Base-by-base conservation (phyloP, 2,329 filamentous ascomycete species). In the Davidsoniella neocaledoniae region DNA sequence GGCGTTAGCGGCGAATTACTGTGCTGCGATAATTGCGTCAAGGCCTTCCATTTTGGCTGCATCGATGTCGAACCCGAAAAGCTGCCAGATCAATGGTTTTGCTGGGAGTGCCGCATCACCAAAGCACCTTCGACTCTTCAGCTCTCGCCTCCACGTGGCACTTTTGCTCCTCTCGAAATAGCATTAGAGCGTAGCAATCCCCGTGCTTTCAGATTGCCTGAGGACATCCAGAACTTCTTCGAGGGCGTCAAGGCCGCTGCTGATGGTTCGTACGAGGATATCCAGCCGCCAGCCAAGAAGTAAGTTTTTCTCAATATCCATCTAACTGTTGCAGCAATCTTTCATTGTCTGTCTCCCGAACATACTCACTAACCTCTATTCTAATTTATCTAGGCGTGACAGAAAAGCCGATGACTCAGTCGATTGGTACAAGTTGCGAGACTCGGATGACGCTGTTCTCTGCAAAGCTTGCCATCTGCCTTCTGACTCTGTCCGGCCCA, bases 1-100 rank as follows among this genome's bases (percentile, higher is more conserved):
- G 78, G 81, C 59, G 83, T 83, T 55, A 83, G 78, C 56, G 90
- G 90, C 51, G 79, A 86, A 57, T 75, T 98, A 55, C 74, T 96
- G 56, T 95, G 88, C 66, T 98, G 91, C 64, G 91, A 96, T 67
- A 85, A 83, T 55, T 98, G 91, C 66, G 77, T 81, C 54, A 79
- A 86, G 56, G 86, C 88, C 5, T 95, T 93, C 65, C 91, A 96
- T 65, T 86, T 91, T 62, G 73, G 77, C 53, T 96, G 91, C 63
- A 77, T 91, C 56, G 83, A 93, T 63, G 82, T 86, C 38, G 69
- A 86, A 56, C 72, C 79, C 50, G 73, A 76, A 46, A 70, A 72
- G 49, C 69, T 81, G 52, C 79, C 81, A 9, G 78, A 84, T 52
- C 82, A 86, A 58, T 96, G 87, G 85, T 91, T 75, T 63, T 96